Base-by-base conservation (phyloP, 176 grass and related monocot genomes). In the Raddia distichophylla region DNA sequence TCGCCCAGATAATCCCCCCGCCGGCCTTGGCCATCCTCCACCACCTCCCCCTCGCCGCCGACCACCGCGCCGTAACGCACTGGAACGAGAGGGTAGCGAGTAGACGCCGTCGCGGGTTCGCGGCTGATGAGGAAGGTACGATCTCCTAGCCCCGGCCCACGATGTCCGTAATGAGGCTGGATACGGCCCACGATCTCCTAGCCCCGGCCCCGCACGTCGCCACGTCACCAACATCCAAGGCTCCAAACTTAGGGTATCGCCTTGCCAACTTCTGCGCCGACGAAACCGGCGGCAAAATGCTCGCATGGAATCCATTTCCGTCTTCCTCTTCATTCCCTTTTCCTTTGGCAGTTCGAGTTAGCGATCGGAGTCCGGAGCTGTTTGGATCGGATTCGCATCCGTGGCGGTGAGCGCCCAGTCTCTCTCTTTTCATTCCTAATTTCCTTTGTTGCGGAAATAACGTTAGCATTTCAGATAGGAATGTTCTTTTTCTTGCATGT, bases 1-100 rank as follows among this genome's bases (percentile, higher is more conserved):
- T 94, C 47, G 95, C 92, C 95, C 92, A 94, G 81, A 98, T 86
- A 67, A 91, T 11, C 11, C 92, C 82, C 22, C 74, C 74, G 10
- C 44, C 83, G 10, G 77, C 72, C 80, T 86, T 94, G 37, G 45
- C 80, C 92, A 91, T 94, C 77, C 81, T 84, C 65, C 83, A 3
- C 54, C 70, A 15, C 68, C 75, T 15, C 32, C n/a, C 65, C 27
- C 10, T 14, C 35, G 14, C 35, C 61, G 54, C 65, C 47, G 11
- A 64, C 27, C 55, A 8, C 64, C 18, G 45, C 47, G 11, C 60
- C 27, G 59, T 22, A 75, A 33, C 9, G 64, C 7, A 1, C 3
- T 66, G 58, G 12, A 55, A 74, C 5, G 20, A 19, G 54, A 34
- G 67, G 57, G 70, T 53, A n/a, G n/a, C n/a, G n/a, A n/a, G n/a